Evolutionary conservation across 768 basidiomycete species (phyloP).

Genomic region (Piloderma croceum): DNA sequence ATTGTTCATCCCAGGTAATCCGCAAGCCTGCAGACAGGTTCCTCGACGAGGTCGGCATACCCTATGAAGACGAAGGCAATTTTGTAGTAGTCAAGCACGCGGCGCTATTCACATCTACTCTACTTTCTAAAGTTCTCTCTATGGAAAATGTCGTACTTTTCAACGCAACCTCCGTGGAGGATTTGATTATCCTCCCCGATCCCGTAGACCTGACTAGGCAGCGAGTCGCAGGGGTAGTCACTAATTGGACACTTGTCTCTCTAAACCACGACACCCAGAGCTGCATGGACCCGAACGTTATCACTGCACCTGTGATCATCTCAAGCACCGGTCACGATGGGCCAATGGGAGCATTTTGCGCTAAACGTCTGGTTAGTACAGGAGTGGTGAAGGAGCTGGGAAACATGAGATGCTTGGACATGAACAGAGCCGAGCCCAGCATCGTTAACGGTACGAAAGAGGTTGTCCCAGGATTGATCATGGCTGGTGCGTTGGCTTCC

Average conservation of each 20-base stretch:
- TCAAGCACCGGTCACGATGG: conserved; percentile 76
- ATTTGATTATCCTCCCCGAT: conserved; percentile 63
- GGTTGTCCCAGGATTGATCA: conserved; percentile 67
- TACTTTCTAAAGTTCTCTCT: conserved; percentile 64
- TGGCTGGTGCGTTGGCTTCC: conserved; percentile 48
- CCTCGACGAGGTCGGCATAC: conserved; percentile 61
- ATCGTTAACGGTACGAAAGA: conserved; percentile 75
- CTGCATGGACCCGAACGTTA: conserved; percentile 75
- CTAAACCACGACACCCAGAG: conserved; percentile 71
- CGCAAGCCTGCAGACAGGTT: conserved; percentile 74
- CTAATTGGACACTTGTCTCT: conserved; percentile 46
- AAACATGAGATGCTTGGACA: conserved; percentile 76
- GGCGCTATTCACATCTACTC: conserved; percentile 73
- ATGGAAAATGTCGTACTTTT: conserved; percentile 68
- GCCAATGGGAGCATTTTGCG: conserved; percentile 77
- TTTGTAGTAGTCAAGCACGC: conserved; percentile 82
- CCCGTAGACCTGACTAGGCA: conserved; percentile 32
- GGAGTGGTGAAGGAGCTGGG: conserved; percentile 71
- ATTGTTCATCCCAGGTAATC: conserved; percentile 44
- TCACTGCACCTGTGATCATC: conserved; percentile 72
- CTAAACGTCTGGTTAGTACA: conserved; percentile 70
- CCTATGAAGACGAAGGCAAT: conserved; percentile 71
- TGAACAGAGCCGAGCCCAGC: conserved; percentile 78
- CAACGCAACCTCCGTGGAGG: conserved; percentile 80
- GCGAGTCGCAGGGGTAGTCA: conserved; percentile 49